Base-by-base conservation (phyloP, 805 yeast genomes). In the Yarrowia keelungensis region DNA sequence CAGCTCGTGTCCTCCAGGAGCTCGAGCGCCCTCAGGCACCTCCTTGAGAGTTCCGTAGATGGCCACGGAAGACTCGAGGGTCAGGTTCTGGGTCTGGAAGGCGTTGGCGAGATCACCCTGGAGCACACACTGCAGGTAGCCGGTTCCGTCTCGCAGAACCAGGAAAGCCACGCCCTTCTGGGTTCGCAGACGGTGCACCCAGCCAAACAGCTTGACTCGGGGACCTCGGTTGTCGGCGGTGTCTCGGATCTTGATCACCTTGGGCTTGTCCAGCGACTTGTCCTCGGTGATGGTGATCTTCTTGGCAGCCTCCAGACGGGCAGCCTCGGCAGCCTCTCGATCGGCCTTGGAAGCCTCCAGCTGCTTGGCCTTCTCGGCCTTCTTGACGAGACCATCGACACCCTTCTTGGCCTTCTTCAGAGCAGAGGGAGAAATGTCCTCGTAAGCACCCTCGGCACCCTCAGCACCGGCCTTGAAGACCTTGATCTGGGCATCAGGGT, bases 1-100 rank as follows among this genome's bases (percentile, higher is more conserved):
- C 74, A 96, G 85, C 81, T 95, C 99, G 72, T 94, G 96, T 71
- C 97, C 97, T 72, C 98, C 98, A 69, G 98, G 97, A 10, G 99
- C 99, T 73, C 89, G 83, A 79, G 95, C 93, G 71, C 99, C 99
- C 78, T 92, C 98, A 69, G 98, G 98, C 61, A 96, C 83, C 75
- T 89, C 86, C 79, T 86, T 85, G 71, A 95, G 83, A 36, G 86
- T 85, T 80, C 99, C 99, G 77, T 85, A 90, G 70, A 95, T 80
- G 62, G 87, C 78, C 41, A 96, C 84, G 15, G 97, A 89, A 16
- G 97, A 85, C 82, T 95, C 99, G 73, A 94, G 81, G 11, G 99
- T 94, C 76, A 96, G 84, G 70, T 89, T 89, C 74, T 84, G 82
- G 53, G 98, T 93, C 79, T 86, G 88, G 80, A 89, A 87, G 59